phyloP scores from a whole-genome alignment of 2,329 filamentous ascomycete species.

The Penicillium corylophilum region DNA sequence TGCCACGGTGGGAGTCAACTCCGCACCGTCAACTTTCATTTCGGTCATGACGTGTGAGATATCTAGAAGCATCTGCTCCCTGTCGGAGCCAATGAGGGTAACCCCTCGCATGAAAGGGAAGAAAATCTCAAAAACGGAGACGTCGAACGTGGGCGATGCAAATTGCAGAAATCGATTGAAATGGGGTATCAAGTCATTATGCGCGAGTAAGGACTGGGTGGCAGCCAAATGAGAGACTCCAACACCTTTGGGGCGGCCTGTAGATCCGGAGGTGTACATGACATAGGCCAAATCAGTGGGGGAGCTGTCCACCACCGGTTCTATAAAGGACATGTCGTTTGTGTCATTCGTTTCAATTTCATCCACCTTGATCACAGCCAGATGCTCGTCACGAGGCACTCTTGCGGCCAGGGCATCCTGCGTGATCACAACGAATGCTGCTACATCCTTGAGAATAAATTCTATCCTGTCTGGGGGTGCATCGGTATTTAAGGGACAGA shows the following conservation, averaged over 20 bases:
- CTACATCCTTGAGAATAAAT: constrained; percentile 78
- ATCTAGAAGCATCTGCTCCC: constrained; percentile 70
- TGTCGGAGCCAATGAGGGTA: constrained; percentile 71
- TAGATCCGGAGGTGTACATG: constrained; percentile 92
- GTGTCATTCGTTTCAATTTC: constrained; percentile 10
- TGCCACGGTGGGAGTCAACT: constrained; percentile 85
- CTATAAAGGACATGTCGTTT: background rate
- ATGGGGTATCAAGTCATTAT: constrained; percentile 71
- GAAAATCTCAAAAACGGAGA: constrained; percentile 93
- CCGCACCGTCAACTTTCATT: constrained; percentile 75
- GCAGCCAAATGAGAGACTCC: constrained; percentile 75
- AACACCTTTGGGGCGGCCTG: constrained; percentile 85
- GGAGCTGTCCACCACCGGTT: constrained; percentile 25
- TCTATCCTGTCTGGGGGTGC: constrained; percentile 71
- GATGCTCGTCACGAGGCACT: constrained; percentile 19
- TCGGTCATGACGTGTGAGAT: constrained; percentile 65
- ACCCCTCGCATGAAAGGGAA: constrained; percentile 74
- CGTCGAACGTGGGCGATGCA: constrained; percentile 88
- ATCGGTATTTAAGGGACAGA: constrained; percentile 80
- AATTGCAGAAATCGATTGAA: constrained; percentile 87
- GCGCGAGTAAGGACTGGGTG: constrained; percentile 78
- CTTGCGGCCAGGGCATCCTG: constrained; percentile 37
- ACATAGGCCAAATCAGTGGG: constrained; percentile 67
- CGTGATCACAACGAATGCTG: constrained; percentile 67
- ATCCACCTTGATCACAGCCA: constrained; percentile 25